These are phyloP conservation scores for Thuidium tamariscinum DNA, from an alignment of 225 moss, liverwort and hornwort species.

Conservation along the genomic window DNA sequence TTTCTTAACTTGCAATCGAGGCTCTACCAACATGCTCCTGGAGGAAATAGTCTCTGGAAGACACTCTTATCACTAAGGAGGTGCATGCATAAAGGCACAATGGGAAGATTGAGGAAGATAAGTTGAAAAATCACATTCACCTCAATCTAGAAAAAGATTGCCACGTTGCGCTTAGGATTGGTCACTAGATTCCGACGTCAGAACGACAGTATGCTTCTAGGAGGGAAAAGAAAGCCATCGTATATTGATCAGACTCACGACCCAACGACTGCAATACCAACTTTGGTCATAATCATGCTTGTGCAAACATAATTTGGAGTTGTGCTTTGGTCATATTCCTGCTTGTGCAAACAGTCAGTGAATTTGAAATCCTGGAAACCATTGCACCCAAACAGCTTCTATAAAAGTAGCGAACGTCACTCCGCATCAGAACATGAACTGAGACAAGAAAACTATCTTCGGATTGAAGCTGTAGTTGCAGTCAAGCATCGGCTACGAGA, in stretches of 20 bases:
- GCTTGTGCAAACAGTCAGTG: not conserved
- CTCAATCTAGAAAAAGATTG: too few relatives aligned
- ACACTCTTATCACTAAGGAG: too few relatives aligned
- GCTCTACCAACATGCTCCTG: too few relatives aligned
- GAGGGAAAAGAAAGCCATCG: not conserved
- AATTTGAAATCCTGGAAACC: not conserved
- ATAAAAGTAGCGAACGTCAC: not conserved
- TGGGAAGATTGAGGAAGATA: too few relatives aligned
- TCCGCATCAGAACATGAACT: not conserved
- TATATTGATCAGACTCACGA: not conserved
- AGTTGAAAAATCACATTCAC: too few relatives aligned
- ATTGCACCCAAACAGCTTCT: not conserved
- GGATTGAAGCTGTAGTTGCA: not conserved
- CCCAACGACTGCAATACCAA: not conserved
- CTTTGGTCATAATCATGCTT: not conserved
- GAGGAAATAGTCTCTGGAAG: too few relatives aligned
- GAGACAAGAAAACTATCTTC: not conserved
- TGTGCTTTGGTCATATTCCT: not conserved
- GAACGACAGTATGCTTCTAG: not conserved
- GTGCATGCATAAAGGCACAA: too few relatives aligned
- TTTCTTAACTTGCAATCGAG: too few relatives aligned
- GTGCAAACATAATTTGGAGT: not conserved
- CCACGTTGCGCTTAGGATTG: too few relatives aligned
- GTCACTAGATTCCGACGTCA: not conserved
- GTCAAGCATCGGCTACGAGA: constrained; percentile 3